Evolutionary conservation across 371 early-diverging fungal species (phyloP).

Genomic region (Zychaea mexicana): DNA sequence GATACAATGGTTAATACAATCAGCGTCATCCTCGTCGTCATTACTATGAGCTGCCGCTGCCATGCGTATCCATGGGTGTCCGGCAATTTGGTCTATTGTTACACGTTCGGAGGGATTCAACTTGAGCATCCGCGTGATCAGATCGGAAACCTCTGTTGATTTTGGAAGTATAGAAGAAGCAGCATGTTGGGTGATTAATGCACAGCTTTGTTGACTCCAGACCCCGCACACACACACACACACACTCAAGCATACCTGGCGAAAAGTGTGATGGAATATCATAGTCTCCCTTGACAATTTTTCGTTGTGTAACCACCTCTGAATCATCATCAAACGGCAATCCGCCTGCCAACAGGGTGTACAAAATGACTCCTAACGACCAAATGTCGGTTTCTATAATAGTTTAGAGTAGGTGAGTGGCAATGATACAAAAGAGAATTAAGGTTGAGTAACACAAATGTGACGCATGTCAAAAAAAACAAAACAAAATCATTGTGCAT

Average conservation of each 20-base stretch:
- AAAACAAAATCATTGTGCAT: too few species aligned
- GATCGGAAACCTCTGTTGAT: constrained; percentile 43
- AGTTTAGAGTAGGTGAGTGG: too few species aligned
- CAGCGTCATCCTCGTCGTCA: constrained; percentile 23
- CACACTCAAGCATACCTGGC: constrained; percentile 38
- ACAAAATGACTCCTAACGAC: constrained; percentile 86
- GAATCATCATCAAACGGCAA: constrained; percentile 87
- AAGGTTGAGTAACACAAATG: background rate
- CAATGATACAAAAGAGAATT: too few species aligned
- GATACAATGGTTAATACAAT: constrained; percentile 11
- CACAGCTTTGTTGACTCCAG: background rate
- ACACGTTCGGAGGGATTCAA: constrained; percentile 67
- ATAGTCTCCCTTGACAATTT: constrained; percentile 76
- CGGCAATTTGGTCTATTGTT: constrained; percentile 62
- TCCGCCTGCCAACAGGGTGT: constrained; percentile 78
- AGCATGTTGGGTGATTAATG: background rate
- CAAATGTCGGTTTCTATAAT: constrained; percentile 80
- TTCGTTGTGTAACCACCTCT: constrained; percentile 69
- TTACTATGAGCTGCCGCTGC: too few species aligned
- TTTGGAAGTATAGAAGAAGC: background rate
- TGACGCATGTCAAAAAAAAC: background rate
- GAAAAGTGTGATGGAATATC: constrained; percentile 69
- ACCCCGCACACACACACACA: background rate
- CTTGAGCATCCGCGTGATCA: constrained; percentile 63
- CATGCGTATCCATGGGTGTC: constrained; percentile 69